These are phyloP conservation scores for Cornus florida DNA, from an alignment of 148 eudicot species.

Conservation along the genomic window DNA sequence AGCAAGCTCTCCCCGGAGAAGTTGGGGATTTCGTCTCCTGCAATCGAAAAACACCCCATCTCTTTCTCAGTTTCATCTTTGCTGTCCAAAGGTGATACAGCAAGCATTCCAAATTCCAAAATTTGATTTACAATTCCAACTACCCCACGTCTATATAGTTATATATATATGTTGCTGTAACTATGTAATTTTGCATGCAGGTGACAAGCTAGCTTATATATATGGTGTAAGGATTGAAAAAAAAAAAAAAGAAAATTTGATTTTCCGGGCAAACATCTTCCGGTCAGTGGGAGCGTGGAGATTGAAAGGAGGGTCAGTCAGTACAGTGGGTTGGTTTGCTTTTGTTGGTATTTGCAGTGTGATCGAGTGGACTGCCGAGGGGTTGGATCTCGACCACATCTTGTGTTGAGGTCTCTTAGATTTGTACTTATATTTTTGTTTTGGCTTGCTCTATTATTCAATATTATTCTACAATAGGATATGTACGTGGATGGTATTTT, in stretches of 20 bases:
- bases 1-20: constrained; percentile 34
- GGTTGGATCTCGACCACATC: constrained; percentile 13
- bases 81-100: constrained; percentile 37
- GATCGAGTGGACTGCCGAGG: constrained; percentile 10
- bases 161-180: not conserved
- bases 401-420: constrained; percentile 11
- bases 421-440: constrained; percentile 34
- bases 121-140: not conserved
- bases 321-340: constrained; percentile 17
- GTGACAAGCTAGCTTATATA: too few relatives aligned
- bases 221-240: not conserved
- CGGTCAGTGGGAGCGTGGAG: not conserved
- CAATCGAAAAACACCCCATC: constrained; percentile 23
- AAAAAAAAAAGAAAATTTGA: not conserved
- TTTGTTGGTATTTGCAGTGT: constrained; percentile 3
- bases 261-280: constrained; percentile 10
- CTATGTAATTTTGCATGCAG: not conserved
- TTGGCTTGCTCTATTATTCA: constrained; percentile 13
- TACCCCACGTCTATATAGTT: not conserved
- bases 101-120: constrained; percentile 36
- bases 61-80: constrained; percentile 36
- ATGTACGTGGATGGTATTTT: constrained; percentile 47
- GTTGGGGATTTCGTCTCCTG: constrained; percentile 37
- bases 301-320: not conserved
- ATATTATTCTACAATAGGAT: constrained; percentile 10